phyloP scores from a whole-genome alignment of 148 eudicot species.

The Salicornia ramosissima region DNA sequence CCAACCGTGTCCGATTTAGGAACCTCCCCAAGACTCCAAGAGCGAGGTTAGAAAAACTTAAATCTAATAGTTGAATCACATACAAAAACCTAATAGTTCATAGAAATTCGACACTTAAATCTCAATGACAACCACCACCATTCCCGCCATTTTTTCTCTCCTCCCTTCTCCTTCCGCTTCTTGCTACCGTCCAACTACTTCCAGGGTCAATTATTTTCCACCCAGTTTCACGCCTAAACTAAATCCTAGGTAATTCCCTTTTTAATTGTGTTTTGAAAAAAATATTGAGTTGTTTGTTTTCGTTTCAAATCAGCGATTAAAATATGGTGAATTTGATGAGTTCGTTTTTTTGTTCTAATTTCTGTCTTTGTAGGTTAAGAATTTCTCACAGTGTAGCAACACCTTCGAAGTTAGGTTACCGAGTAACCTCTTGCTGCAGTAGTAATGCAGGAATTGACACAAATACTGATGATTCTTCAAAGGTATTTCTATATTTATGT shows the following conservation, averaged over 20 bases:
- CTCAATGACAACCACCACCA: conserved; percentile 15
- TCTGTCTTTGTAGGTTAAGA: conserved; percentile 25
- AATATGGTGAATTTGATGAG: background rate
- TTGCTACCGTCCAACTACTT: background rate
- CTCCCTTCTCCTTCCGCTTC: background rate
- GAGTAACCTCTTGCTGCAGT: conserved; percentile 34
- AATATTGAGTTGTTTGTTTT: background rate
- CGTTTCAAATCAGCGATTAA: background rate
- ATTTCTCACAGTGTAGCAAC: conserved; percentile 19
- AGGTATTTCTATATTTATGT: background rate
- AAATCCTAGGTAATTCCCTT: conserved; percentile 5
- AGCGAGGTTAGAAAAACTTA: too few species aligned
- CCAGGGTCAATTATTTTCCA: background rate
- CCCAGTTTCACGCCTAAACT: conserved; percentile 8
- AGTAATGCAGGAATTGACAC: conserved; percentile 26
- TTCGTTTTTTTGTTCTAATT: background rate
- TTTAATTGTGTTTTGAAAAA: too few species aligned
- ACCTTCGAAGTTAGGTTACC: conserved; percentile 10
- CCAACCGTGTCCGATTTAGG: too few species aligned
- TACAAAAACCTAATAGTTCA: background rate
- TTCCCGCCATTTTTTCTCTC: conserved; percentile 25
- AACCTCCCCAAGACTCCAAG: too few species aligned
- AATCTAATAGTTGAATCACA: background rate
- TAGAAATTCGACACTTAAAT: background rate
- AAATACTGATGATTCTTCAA: background rate